These are phyloP conservation scores for Pezicula radicicola DNA, from an alignment of 2,329 filamentous ascomycete species.

Conservation along the genomic window DNA sequence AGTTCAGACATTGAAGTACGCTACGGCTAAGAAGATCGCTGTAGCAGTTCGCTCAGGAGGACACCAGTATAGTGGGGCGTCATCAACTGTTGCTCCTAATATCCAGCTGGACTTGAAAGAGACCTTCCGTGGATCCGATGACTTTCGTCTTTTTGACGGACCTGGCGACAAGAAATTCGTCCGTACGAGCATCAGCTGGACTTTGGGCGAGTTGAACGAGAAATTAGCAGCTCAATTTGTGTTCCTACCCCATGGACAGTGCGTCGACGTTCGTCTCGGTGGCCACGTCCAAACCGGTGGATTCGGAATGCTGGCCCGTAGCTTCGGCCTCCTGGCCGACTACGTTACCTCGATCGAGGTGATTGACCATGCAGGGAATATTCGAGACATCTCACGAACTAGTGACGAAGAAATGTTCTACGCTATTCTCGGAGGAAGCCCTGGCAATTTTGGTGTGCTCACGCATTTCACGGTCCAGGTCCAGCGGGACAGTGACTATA, in stretches of 20 bases:
- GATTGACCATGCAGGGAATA: slow-evolving; percentile 25
- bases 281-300: slow-evolving; percentile 47
- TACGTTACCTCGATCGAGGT: slow-evolving; percentile 26
- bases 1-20: slow-evolving; percentile 35
- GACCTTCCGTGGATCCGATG: slow-evolving; percentile 32
- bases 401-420: slow-evolving; percentile 28
- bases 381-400: slow-evolving; percentile 21
- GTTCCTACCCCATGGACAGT: slow-evolving; percentile 45
- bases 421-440: slow-evolving; percentile 29
- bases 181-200: slow-evolving; percentile 38
- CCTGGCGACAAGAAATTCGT: slow-evolving; percentile 33
- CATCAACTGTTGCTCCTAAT: slow-evolving; percentile 38
- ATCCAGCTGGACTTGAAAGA: slow-evolving; percentile 44
- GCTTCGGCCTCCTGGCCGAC: slow-evolving; percentile 35
- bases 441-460: slow-evolving; percentile 30
- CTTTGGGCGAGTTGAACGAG: slow-evolving; percentile 38
- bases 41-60: slow-evolving; percentile 45
- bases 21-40: slow-evolving; percentile 35
- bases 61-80: slow-evolving; percentile 48
- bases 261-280: slow-evolving; percentile 41
- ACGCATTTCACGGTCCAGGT: slow-evolving; percentile 34
- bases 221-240: slow-evolving; percentile 37
- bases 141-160: slow-evolving; percentile 28
- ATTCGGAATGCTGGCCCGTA: slow-evolving; percentile 43
- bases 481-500: slow-evolving; percentile 34